Evolutionary conservation across 140 eudicot species (phyloP).

Genomic region (Oenanthe javanica): DNA sequence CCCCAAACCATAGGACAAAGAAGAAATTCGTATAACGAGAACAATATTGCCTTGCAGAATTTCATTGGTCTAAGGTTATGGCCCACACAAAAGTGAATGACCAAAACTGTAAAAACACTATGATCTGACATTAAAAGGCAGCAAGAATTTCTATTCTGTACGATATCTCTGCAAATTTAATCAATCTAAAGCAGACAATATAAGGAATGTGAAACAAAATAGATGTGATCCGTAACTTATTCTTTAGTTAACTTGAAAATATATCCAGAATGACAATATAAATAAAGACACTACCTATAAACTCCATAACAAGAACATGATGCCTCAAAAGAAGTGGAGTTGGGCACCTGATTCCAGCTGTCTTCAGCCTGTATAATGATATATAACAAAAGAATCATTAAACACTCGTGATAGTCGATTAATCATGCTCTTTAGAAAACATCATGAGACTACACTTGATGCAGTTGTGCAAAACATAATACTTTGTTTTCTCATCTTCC

Average conservation of each 20-base stretch:
- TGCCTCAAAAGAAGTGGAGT: constrained; percentile 64
- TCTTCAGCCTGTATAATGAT: constrained; percentile 58
- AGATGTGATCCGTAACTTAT: not conserved
- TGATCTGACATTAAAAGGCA: not conserved
- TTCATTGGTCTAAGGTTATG: not conserved
- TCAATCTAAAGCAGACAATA: not conserved
- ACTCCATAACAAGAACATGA: constrained; percentile 98
- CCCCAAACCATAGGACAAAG: not conserved
- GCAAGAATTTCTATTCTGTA: not conserved
- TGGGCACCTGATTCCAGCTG: constrained; percentile 93
- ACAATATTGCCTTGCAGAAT: not conserved
- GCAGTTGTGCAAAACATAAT: too few relatives aligned
- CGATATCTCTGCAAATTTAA: not conserved
- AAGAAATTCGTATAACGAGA: not conserved
- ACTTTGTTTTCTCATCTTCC: too few relatives aligned
- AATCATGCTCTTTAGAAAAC: not conserved
- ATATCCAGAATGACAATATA: not conserved
- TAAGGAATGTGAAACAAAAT: not conserved
- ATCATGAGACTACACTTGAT: too few relatives aligned
- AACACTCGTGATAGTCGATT: not conserved
- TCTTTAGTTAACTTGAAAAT: not conserved
- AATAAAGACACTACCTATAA: constrained; percentile 46
- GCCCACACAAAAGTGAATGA: not conserved
- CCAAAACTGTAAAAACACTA: not conserved
- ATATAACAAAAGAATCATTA: not conserved